A percentile compares a stretch with the other conserved stretches of the same genome.
These are phyloP conservation scores for Trichoderma cornu-damae DNA, from an alignment of 2,329 filamentous ascomycete genomes.

Conservation along the genomic window DNA sequence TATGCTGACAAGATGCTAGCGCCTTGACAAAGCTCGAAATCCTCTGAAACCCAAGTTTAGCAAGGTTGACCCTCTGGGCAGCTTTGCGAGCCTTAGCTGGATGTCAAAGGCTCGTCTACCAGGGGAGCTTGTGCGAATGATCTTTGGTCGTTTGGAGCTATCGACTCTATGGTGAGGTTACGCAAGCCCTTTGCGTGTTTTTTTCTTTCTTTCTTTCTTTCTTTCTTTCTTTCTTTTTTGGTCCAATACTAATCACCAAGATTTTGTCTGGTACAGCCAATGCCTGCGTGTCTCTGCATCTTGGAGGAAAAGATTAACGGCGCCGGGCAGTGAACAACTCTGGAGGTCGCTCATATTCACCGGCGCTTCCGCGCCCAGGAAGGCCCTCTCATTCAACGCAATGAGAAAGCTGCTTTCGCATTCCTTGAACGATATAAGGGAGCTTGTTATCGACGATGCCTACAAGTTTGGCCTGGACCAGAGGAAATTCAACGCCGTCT, in stretches of 20 bases:
- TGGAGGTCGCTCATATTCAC: slow-evolving; percentile 33
- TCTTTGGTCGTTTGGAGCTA: slow-evolving; percentile 35
- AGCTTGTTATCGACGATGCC: slow-evolving; percentile 16
- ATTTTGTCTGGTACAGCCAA: slow-evolving; percentile 20
- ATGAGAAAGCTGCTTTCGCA: slow-evolving; percentile 30
- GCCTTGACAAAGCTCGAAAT: slow-evolving; percentile 33
- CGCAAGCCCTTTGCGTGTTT: neutral
- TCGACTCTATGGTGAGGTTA: slow-evolving; percentile 28
- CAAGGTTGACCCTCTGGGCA: slow-evolving; percentile 32
- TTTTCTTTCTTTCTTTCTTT: too few relatives aligned
- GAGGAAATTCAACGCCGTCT: slow-evolving; percentile 16
- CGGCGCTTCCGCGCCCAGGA: slow-evolving; percentile 21
- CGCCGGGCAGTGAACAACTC: slow-evolving; percentile 27
- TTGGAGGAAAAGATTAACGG: slow-evolving; percentile 31
- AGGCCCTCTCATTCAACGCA: slow-evolving; percentile 24
- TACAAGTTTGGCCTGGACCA: slow-evolving; percentile 3
- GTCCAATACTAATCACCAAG: neutral
- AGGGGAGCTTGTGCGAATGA: slow-evolving; percentile 33
- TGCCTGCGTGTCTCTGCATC: slow-evolving; percentile 33
- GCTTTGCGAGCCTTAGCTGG: slow-evolving; percentile 2
- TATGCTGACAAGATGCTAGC: slow-evolving; percentile 24
- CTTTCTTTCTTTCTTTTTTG: too few relatives aligned
- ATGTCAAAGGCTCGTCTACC: slow-evolving; percentile 26
- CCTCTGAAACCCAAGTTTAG: slow-evolving; percentile 33
- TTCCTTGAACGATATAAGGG: slow-evolving; percentile 28